These are phyloP conservation scores for Guyanaporus albipodus DNA, from an alignment of 768 basidiomycete species.

Conservation along the genomic window DNA sequence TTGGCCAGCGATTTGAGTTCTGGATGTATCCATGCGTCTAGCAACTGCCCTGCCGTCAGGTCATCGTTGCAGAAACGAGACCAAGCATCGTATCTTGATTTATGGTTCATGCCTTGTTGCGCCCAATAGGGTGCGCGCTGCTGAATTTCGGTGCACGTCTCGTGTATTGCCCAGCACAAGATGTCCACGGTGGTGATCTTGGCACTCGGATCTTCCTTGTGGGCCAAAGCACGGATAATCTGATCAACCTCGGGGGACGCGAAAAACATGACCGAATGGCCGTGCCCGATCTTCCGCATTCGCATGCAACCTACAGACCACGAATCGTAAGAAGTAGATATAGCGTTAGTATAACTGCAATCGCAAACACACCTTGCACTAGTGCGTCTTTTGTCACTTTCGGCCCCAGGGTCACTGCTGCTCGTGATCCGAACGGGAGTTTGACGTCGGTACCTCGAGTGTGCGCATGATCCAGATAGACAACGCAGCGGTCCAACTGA, in stretches of 20 bases:
- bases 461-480: neutral
- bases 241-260: neutral
- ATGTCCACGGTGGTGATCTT: neutral
- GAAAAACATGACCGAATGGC: neutral
- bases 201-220: too few species aligned
- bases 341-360: neutral
- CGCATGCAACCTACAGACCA: neutral
- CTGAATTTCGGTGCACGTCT: neutral
- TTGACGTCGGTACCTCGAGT: neutral
- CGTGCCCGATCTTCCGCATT: neutral
- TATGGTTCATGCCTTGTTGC: neutral
- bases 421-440: neutral
- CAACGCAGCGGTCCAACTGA: neutral
- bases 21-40: neutral
- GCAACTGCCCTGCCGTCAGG: neutral
- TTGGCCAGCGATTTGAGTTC: neutral
- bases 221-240: neutral
- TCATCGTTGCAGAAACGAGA: neutral
- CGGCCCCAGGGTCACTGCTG: neutral
- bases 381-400: neutral
- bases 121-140: neutral
- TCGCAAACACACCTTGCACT: neutral
- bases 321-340: neutral
- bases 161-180: neutral
- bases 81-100: neutral